Percentiles rank a stretch among this genome's conserved stretches.
These are phyloP conservation scores for Saccharomyces paradoxus DNA, from an alignment of 805 yeast genomes.

Conservation along the genomic window DNA sequence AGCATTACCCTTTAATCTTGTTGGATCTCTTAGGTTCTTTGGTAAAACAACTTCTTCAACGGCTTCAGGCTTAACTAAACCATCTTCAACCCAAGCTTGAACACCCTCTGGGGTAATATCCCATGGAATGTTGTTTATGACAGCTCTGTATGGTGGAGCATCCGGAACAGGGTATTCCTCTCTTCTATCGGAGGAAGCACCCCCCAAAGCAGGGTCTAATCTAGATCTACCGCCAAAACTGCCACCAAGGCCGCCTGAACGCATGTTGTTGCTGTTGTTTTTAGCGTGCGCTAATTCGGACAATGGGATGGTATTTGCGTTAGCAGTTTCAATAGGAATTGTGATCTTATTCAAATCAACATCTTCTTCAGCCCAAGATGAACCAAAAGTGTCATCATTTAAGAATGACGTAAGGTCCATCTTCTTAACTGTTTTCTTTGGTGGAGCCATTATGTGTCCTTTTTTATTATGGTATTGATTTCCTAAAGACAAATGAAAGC, in stretches of 20 bases:
- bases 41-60: slow-evolving; percentile 67
- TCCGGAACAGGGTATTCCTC: slow-evolving; percentile 82
- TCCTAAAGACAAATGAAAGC: not conserved
- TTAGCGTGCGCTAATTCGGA: slow-evolving; percentile 23
- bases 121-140: slow-evolving; percentile 79
- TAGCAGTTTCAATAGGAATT: slow-evolving; percentile 36
- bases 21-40: slow-evolving; percentile 49
- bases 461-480: not conserved
- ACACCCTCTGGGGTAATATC: slow-evolving; percentile 62
- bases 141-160: slow-evolving; percentile 85
- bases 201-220: slow-evolving; percentile 34
- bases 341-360: slow-evolving; percentile 62
- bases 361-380: slow-evolving; percentile 83
- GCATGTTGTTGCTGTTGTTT: slow-evolving; percentile 1
- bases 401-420: slow-evolving; percentile 85
- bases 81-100: slow-evolving; percentile 51
- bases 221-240: slow-evolving; percentile 24
- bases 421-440: slow-evolving; percentile 59
- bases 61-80: slow-evolving; percentile 42
- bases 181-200: slow-evolving; percentile 38
- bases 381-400: slow-evolving; percentile 61
- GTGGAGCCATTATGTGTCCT: slow-evolving; percentile 40
- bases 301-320: slow-evolving; percentile 24
- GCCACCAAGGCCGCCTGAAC: slow-evolving; percentile 12
- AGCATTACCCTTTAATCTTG: slow-evolving; percentile 78